Conservation (phyloP, 441 rosid genomes). For the Raphanus hybrid region DNA sequence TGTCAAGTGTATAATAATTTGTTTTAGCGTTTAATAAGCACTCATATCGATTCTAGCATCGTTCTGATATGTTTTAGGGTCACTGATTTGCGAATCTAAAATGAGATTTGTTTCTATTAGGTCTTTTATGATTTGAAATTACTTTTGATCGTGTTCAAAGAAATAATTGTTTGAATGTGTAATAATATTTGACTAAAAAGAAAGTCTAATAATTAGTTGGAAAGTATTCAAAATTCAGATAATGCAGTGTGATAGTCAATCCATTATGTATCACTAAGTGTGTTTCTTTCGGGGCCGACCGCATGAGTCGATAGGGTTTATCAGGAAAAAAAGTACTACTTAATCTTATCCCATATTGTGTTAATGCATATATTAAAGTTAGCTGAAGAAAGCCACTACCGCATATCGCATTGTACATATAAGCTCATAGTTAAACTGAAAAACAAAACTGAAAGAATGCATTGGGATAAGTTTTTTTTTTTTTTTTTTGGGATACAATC, state of each 20-base stretch:
- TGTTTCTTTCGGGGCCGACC: too few species aligned
- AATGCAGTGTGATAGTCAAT: too few species aligned
- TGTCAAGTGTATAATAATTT: constrained; percentile 17
- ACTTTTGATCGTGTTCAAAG: background rate
- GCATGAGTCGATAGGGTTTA: too few species aligned
- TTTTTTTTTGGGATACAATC: background rate
- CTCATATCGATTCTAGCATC: background rate
- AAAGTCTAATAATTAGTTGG: too few species aligned
- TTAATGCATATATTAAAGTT: constrained; percentile 18
- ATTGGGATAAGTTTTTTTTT: constrained; percentile 8
- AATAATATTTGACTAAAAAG: background rate
- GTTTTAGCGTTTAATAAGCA: constrained; percentile 4
- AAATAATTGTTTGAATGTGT: constrained; percentile 4
- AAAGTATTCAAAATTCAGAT: too few species aligned
- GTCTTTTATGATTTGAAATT: background rate
- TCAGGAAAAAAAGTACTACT: background rate
- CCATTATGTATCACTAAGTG: too few species aligned
- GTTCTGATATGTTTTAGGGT: background rate
- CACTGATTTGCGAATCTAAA: background rate
- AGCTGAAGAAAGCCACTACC: constrained; percentile 23
- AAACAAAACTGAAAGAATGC: constrained; percentile 18
- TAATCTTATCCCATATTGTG: background rate
- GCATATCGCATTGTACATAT: constrained; percentile 13
- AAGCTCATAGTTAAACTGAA: constrained; percentile 12
- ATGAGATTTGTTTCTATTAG: background rate